A percentile compares a stretch with the other conserved stretches of the same genome.
Conservation (phyloP, 805 yeast species). For the Kazachstania africana region DNA sequence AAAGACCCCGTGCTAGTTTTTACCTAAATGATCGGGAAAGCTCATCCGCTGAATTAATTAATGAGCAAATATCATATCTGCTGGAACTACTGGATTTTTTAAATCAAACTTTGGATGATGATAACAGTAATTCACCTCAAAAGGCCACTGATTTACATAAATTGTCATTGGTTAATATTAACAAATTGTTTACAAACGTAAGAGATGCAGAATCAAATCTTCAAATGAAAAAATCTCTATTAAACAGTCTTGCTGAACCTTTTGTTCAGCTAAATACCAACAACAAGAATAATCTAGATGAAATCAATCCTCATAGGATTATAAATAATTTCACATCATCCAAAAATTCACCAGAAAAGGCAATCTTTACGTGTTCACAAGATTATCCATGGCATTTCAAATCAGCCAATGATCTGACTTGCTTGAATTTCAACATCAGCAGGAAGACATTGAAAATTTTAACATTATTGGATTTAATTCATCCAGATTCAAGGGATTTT, state of each 20-base stretch:
- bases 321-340: slow-evolving; percentile 55
- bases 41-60: slow-evolving; percentile 10
- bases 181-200: slow-evolving; percentile 11
- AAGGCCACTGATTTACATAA: slow-evolving; percentile 19
- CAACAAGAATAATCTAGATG: slow-evolving; percentile 1
- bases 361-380: slow-evolving; percentile 69
- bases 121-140: slow-evolving; percentile 14
- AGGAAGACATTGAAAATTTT: slow-evolving; percentile 46
- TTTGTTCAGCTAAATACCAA: slow-evolving; percentile 16
- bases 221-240: slow-evolving; percentile 14
- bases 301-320: slow-evolving; percentile 11
- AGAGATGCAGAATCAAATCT: slow-evolving; percentile 1
- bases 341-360: slow-evolving; percentile 63
- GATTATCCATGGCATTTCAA: slow-evolving; percentile 65
- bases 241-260: slow-evolving; percentile 22
- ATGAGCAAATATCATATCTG: slow-evolving; percentile 16
- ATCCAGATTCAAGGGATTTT: slow-evolving; percentile 60
- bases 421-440: slow-evolving; percentile 71
- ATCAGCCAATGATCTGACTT: slow-evolving; percentile 81
- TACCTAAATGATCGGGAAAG: slow-evolving; percentile 6
- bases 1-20: slow-evolving; percentile 1
- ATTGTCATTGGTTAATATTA: slow-evolving; percentile 20
- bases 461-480: slow-evolving; percentile 62
- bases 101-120: slow-evolving; percentile 18
- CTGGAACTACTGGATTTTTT: slow-evolving; percentile 13